Evolutionary conservation across 768 basidiomycete species (phyloP).

Genomic region (Boletus vinaceobasis): DNA sequence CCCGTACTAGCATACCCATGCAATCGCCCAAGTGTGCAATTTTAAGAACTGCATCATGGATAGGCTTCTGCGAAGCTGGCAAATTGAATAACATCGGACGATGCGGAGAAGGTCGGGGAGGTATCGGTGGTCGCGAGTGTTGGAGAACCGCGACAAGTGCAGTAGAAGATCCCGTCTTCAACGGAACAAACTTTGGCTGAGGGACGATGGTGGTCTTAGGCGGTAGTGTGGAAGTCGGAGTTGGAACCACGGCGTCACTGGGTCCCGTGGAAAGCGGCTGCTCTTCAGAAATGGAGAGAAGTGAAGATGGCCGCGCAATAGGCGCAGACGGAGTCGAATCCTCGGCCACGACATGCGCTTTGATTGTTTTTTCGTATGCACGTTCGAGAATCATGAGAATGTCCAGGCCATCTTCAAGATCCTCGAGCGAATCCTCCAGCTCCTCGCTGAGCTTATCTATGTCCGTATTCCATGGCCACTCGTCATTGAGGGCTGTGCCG

Average conservation of each 20-base stretch:
- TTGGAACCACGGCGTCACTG: background rate
- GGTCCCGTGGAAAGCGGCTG: slow-evolving; percentile 1
- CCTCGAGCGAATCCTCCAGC: slow-evolving; percentile 48
- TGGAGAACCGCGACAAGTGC: slow-evolving; percentile 65
- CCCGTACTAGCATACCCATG: slow-evolving; percentile 82
- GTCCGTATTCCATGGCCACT: slow-evolving; percentile 31
- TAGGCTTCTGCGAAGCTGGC: slow-evolving; percentile 31
- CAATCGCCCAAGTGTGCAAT: slow-evolving; percentile 88
- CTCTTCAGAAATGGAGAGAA: slow-evolving; percentile 24
- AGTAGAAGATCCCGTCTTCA: slow-evolving; percentile 63
- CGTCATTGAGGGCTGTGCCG: slow-evolving; percentile 21
- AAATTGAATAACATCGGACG: slow-evolving; percentile 19
- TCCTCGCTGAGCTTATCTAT: slow-evolving; percentile 44
- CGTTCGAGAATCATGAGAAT: slow-evolving; percentile 65
- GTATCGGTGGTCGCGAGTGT: slow-evolving; percentile 29
- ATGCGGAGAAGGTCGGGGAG: slow-evolving; percentile 13
- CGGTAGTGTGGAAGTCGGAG: slow-evolving; percentile 1
- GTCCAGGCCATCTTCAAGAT: slow-evolving; percentile 67
- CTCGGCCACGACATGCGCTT: slow-evolving; percentile 50
- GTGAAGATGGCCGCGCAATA: slow-evolving; percentile 9
- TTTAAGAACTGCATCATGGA: slow-evolving; percentile 60
- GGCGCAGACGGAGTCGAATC: slow-evolving; percentile 9
- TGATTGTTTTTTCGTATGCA: slow-evolving; percentile 64
- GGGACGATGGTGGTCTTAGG: slow-evolving; percentile 16
- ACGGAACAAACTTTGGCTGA: slow-evolving; percentile 32